Percentiles rank a stretch among this genome's conserved stretches.
These are phyloP conservation scores for Myxozyma melibiosi DNA, from an alignment of 805 yeast genomes.

Conservation along the genomic window DNA sequence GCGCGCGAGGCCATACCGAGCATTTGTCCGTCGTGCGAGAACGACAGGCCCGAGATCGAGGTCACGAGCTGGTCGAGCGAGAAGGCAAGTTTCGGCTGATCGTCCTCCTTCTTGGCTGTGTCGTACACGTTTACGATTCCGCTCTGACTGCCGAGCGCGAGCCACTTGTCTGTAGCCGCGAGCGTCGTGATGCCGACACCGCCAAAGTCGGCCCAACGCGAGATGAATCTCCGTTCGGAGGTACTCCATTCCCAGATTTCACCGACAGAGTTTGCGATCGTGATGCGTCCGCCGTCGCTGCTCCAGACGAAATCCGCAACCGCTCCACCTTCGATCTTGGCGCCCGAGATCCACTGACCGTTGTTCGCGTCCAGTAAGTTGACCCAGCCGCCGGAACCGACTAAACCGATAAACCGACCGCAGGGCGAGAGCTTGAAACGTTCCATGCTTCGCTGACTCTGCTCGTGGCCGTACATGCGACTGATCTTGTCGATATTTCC, in stretches of 20 bases:
- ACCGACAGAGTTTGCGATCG: conserved; percentile 74
- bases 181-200: conserved; percentile 82
- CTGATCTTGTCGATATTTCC: conserved; percentile 81
- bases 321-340: conserved; percentile 79
- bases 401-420: conserved; percentile 71
- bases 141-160: conserved; percentile 84
- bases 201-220: conserved; percentile 80
- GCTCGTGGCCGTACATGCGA: conserved; percentile 89
- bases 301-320: conserved; percentile 79
- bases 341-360: conserved; percentile 86
- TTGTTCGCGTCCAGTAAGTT: conserved; percentile 73
- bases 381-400: conserved; percentile 90
- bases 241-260: conserved; percentile 86
- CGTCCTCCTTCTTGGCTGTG: conserved; percentile 37
- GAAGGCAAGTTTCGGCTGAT: conserved; percentile 57
- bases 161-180: conserved; percentile 62
- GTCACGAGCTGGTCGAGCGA: conserved; percentile 80
- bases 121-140: conserved; percentile 92
- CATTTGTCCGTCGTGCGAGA: conserved; percentile 86
- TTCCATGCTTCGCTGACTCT: conserved; percentile 83
- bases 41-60: conserved; percentile 68
- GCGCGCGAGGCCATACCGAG: conserved; percentile 83
- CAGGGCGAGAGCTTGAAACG: conserved; percentile 70
- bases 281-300: conserved; percentile 48
- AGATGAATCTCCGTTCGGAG: conserved; percentile 52